phyloP scores from a whole-genome alignment of 768 basidiomycete genomes.

The Asterophora lycoperdoides region DNA sequence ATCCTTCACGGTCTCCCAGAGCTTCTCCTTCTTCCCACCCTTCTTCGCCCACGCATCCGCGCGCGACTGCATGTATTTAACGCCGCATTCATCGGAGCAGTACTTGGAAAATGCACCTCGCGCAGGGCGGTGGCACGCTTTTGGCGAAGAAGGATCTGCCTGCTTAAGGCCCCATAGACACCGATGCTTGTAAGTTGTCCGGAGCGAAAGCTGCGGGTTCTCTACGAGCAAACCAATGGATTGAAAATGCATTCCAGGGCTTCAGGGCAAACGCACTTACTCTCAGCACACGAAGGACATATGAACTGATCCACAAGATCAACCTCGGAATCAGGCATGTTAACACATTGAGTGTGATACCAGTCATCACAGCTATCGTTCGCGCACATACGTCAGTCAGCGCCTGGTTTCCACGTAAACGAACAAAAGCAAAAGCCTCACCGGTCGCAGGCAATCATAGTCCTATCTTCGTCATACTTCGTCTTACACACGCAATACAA shows the following conservation, averaged over 20 bases:
- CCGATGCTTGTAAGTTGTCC: slow-evolving; percentile 77
- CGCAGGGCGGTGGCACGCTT: slow-evolving; percentile 76
- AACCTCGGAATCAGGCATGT: slow-evolving; percentile 74
- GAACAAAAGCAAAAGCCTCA: slow-evolving; percentile 31
- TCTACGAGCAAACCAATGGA: slow-evolving; percentile 31
- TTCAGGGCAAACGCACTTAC: slow-evolving; percentile 40
- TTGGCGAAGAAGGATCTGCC: slow-evolving; percentile 53
- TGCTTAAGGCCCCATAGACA: slow-evolving; percentile 70
- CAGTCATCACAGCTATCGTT: slow-evolving; percentile 80
- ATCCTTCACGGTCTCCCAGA: slow-evolving; percentile 74
- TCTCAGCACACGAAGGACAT: slow-evolving; percentile 73
- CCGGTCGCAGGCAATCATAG: slow-evolving; percentile 95
- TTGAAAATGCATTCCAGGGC: slow-evolving; percentile 1
- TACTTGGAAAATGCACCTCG: slow-evolving; percentile 86
- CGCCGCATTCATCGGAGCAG: slow-evolving; percentile 85
- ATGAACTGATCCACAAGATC: slow-evolving; percentile 92
- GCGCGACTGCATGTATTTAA: slow-evolving; percentile 63
- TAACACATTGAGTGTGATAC: slow-evolving; percentile 87
- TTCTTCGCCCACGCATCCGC: slow-evolving; percentile 59
- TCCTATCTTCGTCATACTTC: slow-evolving; percentile 77
- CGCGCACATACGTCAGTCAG: not conserved
- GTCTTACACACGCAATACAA: slow-evolving; percentile 89
- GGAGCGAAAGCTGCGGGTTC: slow-evolving; percentile 52
- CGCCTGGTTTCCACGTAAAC: not conserved
- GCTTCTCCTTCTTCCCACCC: slow-evolving; percentile 55